These are phyloP conservation scores for Dendrostoma leiphaemia DNA, from an alignment of 2,329 filamentous ascomycete genomes.

Conservation along the genomic window DNA sequence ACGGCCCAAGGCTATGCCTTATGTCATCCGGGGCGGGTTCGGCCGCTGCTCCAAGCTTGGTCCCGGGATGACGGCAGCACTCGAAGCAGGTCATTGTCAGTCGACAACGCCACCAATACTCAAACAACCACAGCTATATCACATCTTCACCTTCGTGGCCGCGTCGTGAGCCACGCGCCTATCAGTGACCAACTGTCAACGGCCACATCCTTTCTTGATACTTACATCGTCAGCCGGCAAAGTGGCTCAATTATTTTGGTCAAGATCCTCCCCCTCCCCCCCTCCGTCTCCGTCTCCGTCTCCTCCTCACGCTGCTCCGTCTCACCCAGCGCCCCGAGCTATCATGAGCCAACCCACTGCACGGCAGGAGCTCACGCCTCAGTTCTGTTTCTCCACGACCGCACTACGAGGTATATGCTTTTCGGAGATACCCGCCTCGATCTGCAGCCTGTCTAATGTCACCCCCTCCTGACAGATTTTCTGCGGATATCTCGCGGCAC, in stretches of 20 bases:
- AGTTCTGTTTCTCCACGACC: slow-evolving; percentile 74
- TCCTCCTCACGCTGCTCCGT: neutral
- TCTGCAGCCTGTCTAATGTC: neutral
- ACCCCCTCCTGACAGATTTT: slow-evolving; percentile 64
- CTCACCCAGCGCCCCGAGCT: slow-evolving; percentile 20
- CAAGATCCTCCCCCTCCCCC: slow-evolving; percentile 36
- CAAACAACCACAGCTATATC: neutral
- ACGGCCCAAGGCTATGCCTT: too few relatives aligned
- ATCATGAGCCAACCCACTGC: slow-evolving; percentile 46
- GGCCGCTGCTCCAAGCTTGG: too few relatives aligned
- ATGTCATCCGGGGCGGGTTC: too few relatives aligned
- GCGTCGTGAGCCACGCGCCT: too few relatives aligned
- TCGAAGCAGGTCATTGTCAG: neutral
- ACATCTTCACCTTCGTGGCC: too few relatives aligned
- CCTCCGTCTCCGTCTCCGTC: slow-evolving; percentile 28
- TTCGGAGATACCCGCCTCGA: neutral
- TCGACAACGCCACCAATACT: neutral
- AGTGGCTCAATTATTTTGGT: slow-evolving; percentile 52
- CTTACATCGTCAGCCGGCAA: slow-evolving; percentile 26
- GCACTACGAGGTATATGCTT: slow-evolving; percentile 60
- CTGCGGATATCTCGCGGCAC: slow-evolving; percentile 78
- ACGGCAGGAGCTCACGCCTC: slow-evolving; percentile 60
- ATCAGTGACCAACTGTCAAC: too few relatives aligned
- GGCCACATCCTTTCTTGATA: neutral
- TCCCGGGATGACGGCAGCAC: neutral